Percentiles rank a stretch among this genome's conserved stretches.
Evolutionary conservation across 208 protist species (phyloP).

Genomic region (Leishmania amazonensis): DNA sequence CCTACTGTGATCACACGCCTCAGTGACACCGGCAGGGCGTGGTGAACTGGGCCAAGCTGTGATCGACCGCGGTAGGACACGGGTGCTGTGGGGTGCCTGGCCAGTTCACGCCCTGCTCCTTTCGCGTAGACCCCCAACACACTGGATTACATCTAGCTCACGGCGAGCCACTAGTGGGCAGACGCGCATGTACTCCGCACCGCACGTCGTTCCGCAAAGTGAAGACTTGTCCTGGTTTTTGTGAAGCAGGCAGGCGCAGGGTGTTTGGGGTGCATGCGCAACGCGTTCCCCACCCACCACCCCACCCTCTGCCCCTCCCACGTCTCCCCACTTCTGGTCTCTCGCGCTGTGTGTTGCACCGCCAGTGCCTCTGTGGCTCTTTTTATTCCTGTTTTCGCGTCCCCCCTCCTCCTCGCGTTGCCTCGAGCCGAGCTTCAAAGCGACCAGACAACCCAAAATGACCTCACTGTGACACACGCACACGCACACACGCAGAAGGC

Average conservation of each 20-base stretch:
- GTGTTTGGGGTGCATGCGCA: neutral
- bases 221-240: neutral
- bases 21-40: constrained; percentile 42
- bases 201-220: constrained; percentile 27
- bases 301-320: neutral
- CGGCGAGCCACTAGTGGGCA: constrained; percentile 46
- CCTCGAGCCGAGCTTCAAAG: neutral
- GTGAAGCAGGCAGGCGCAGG: neutral
- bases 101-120: constrained; percentile 60
- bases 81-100: constrained; percentile 67
- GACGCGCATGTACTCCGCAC: constrained; percentile 38
- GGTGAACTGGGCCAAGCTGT: constrained; percentile 66
- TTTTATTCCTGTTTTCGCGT: neutral
- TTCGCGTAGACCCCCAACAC: constrained; percentile 35
- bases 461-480: neutral
- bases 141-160: constrained; percentile 62
- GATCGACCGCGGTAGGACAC: constrained; percentile 44
- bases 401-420: neutral
- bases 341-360: neutral
- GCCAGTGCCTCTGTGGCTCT: neutral
- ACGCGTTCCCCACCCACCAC: neutral
- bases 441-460: neutral
- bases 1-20: constrained; percentile 33
- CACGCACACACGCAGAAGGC: neutral
- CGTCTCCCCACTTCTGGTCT: neutral